Percentiles rank a stretch among this genome's conserved stretches.
phyloP scores from a whole-genome alignment of 2,329 filamentous ascomycete genomes.

The Paraphaeosphaeria minitans region DNA sequence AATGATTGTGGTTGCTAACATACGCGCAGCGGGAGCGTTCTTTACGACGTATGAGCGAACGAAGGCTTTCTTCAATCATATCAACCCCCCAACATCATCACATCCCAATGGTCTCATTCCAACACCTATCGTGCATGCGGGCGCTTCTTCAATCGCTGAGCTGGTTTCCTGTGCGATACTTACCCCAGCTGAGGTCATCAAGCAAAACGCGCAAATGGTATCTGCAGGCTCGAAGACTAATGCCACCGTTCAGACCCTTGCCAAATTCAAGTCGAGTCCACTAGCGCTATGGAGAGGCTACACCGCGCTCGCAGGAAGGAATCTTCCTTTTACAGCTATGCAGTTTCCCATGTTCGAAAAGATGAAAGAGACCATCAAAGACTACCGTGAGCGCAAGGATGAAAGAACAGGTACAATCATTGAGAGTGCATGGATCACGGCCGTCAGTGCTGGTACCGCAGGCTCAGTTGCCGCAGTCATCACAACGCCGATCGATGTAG shows the following conservation, averaged over 20 bases:
- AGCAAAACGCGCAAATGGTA: slow-evolving; percentile 92
- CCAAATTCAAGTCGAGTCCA: slow-evolving; percentile 61
- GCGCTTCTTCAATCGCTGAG: slow-evolving; percentile 77
- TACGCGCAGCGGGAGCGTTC: slow-evolving; percentile 72
- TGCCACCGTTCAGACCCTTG: slow-evolving; percentile 62
- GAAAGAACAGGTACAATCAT: slow-evolving; percentile 54
- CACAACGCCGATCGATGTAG: slow-evolving; percentile 88
- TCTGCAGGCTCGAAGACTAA: slow-evolving; percentile 44
- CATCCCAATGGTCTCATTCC: slow-evolving; percentile 58
- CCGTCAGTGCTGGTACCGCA: slow-evolving; percentile 72
- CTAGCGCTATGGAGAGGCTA: slow-evolving; percentile 72
- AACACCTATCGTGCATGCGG: slow-evolving; percentile 71
- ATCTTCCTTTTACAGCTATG: slow-evolving; percentile 84
- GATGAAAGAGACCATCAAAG: slow-evolving; percentile 61
- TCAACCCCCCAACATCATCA: slow-evolving; percentile 51
- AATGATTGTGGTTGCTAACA: slow-evolving; percentile 7
- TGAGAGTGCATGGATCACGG: slow-evolving; percentile 74
- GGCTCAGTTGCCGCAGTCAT: slow-evolving; percentile 76
- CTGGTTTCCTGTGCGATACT: slow-evolving; percentile 84
- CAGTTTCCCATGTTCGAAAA: slow-evolving; percentile 89
- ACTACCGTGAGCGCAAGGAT: slow-evolving; percentile 49
- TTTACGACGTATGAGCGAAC: slow-evolving; percentile 87
- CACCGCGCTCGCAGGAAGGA: slow-evolving; percentile 78
- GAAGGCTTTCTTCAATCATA: slow-evolving; percentile 65
- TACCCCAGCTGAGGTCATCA: slow-evolving; percentile 87